Evolutionary conservation across 1,139 yeast species (phyloP).

Genomic region (Pichia kudriavzevii): DNA sequence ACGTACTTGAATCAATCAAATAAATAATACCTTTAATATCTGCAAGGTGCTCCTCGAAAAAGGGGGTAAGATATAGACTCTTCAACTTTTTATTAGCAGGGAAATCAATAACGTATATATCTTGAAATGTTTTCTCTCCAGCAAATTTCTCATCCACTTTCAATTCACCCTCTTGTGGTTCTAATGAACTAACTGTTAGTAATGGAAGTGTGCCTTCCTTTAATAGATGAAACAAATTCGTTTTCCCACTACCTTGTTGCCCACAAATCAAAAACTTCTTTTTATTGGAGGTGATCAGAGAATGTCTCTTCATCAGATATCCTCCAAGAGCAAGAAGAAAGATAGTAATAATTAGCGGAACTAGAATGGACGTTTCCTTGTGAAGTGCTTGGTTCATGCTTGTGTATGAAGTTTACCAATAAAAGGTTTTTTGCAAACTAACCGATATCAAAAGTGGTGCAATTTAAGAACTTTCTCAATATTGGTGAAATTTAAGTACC

Average conservation of each 20-base stretch:
- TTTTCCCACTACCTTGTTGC: conserved; percentile 67
- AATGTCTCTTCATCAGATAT: conserved; percentile 17
- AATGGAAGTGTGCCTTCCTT: conserved; percentile 25
- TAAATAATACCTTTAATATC: conserved; percentile 60
- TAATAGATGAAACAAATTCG: conserved; percentile 46
- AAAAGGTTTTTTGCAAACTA: no score
- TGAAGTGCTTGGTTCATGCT: no score
- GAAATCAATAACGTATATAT: conserved; percentile 56
- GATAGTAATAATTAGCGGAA: conserved; percentile 21
- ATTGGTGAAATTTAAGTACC: no score
- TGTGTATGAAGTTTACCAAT: no score
- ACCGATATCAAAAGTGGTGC: no score
- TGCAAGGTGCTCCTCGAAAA: conserved; percentile 34
- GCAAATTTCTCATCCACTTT: conserved; percentile 20
- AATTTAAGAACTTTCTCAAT: no score
- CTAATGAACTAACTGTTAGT: conserved; percentile 39
- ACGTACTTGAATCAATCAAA: conserved; percentile 56
- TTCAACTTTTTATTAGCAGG: conserved; percentile 82
- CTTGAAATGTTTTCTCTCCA: conserved; percentile 25
- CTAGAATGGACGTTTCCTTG: conserved; percentile 9
- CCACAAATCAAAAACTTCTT: conserved; percentile 68
- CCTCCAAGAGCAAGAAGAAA: conserved; percentile 20
- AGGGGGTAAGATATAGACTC: conserved; percentile 35
- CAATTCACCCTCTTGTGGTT: conserved; percentile 33
- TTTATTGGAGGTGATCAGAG: conserved; percentile 24